phyloP scores from a whole-genome alignment of 306 rosid species.

The Hippophae tibetana region DNA sequence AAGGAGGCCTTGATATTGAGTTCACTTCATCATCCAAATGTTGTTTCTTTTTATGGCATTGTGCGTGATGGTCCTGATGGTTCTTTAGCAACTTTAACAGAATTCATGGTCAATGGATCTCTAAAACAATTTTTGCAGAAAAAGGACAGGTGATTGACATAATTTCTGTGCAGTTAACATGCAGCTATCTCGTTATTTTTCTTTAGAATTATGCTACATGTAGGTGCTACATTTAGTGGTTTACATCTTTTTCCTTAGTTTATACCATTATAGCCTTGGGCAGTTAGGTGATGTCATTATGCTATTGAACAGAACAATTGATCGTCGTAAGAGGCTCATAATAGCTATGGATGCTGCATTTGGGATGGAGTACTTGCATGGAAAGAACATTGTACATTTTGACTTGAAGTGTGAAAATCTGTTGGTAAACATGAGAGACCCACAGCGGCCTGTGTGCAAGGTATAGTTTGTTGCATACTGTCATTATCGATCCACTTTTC shows the following conservation, averaged over 20 bases:
- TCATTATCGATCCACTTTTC: background rate
- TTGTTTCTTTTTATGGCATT: constrained; percentile 93
- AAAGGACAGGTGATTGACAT: constrained; percentile 70
- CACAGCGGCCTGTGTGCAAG: constrained; percentile 97
- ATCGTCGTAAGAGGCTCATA: constrained; percentile 95
- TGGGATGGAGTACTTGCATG: constrained; percentile 99
- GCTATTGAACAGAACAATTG: constrained; percentile 71
- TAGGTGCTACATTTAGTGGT: constrained; percentile 15
- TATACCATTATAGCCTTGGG: too few relatives aligned
- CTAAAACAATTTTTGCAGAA: constrained; percentile 94
- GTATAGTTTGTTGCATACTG: constrained; percentile 23
- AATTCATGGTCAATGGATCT: constrained; percentile 98
- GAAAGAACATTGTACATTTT: constrained; percentile 91
- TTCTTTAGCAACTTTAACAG: constrained; percentile 93
- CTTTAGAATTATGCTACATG: constrained; percentile 7
- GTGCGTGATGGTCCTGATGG: constrained; percentile 99
- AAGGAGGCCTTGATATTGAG: constrained; percentile 94
- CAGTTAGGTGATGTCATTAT: background rate
- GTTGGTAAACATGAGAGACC: constrained; percentile 95
- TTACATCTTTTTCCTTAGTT: background rate
- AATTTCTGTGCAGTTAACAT: background rate
- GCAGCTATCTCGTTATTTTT: background rate
- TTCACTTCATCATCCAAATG: constrained; percentile 97
- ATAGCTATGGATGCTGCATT: constrained; percentile 99
- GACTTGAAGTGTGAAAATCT: constrained; percentile 97